Evolutionary conservation across 352 stramenopile genomes (phyloP).

Genomic region (Phytopythium mirpurense): DNA sequence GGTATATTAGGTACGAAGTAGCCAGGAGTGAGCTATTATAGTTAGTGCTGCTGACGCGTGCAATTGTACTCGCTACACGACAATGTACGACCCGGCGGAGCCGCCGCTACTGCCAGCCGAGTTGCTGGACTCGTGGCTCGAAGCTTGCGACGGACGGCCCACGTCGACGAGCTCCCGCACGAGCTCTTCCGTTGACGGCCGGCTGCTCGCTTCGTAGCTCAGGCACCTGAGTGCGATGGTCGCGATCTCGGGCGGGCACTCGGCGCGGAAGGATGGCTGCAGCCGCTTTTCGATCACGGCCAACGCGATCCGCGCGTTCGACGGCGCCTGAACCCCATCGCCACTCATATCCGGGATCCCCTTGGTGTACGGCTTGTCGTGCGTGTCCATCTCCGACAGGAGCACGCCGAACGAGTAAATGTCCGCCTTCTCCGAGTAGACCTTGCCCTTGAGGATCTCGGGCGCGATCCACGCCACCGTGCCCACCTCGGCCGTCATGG

Average conservation of each 20-base stretch:
- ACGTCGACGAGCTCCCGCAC: slow-evolving; percentile 1
- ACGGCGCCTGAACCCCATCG: slow-evolving; percentile 11
- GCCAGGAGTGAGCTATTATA: too few species aligned
- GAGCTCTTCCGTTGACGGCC: background rate
- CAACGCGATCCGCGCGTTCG: slow-evolving; percentile 32
- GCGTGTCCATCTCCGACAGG: slow-evolving; percentile 45
- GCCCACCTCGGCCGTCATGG: slow-evolving; percentile 45
- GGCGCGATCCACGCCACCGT: slow-evolving; percentile 52
- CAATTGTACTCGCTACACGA: background rate
- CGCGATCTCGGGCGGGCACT: slow-evolving; percentile 26
- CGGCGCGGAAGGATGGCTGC: slow-evolving; percentile 25
- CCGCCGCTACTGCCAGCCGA: slow-evolving; percentile 2
- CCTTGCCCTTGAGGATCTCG: slow-evolving; percentile 37
- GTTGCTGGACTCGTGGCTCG: slow-evolving; percentile 1
- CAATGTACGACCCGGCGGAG: slow-evolving; percentile 1
- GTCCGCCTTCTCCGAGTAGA: slow-evolving; percentile 38
- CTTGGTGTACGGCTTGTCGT: slow-evolving; percentile 28
- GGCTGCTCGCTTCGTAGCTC: background rate
- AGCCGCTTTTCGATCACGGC: slow-evolving; percentile 35
- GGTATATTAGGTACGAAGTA: too few species aligned
- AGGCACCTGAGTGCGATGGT: slow-evolving; percentile 16
- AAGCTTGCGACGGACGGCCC: background rate
- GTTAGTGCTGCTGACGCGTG: too few species aligned
- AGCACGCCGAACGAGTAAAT: slow-evolving; percentile 57
- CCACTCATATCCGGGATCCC: slow-evolving; percentile 9